These are phyloP conservation scores for Boletellus ananas DNA, from an alignment of 768 basidiomycete species.

Conservation along the genomic window DNA sequence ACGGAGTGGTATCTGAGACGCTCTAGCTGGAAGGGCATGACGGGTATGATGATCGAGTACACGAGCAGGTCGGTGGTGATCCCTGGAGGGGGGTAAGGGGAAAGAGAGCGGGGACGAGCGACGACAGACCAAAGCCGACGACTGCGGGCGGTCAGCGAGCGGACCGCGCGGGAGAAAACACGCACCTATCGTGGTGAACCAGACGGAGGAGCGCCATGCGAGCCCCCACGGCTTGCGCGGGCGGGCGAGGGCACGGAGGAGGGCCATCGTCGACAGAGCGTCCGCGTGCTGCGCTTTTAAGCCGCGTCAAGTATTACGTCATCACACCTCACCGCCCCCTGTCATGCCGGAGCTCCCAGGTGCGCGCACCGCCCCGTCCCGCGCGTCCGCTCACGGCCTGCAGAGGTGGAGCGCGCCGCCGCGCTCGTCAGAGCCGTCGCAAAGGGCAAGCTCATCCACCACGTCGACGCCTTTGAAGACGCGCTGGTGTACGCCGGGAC, in stretches of 20 bases:
- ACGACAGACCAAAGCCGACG: conserved; percentile 45
- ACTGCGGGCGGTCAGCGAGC: conserved; percentile 26
- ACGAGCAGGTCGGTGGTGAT: conserved; percentile 52
- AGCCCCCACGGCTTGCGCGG: conserved; percentile 42
- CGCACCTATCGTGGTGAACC: conserved; percentile 49
- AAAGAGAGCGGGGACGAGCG: not conserved
- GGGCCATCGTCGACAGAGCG: not conserved
- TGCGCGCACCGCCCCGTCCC: conserved; percentile 12
- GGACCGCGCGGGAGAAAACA: not conserved
- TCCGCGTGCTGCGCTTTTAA: conserved; percentile 3
- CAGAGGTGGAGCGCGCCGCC: conserved; percentile 71
- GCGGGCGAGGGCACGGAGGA: conserved; percentile 8
- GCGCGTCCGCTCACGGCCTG: no score
- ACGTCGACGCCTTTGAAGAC: conserved; percentile 59
- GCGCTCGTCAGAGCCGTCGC: conserved; percentile 51
- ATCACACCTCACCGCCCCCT: not conserved
- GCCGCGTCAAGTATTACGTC: conserved; percentile 1
- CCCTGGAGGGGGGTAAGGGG: conserved; percentile 19
- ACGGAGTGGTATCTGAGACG: conserved; percentile 41
- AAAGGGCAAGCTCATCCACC: conserved; percentile 47
- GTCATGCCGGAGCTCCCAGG: conserved; percentile 55
- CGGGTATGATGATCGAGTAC: conserved; percentile 60
- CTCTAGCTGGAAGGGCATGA: conserved; percentile 61
- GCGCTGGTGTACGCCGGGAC: conserved; percentile 57
- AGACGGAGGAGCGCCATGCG: conserved; percentile 55